Base-by-base conservation (phyloP, 768 basidiomycete species). In the Auricularia auricula-judae region DNA sequence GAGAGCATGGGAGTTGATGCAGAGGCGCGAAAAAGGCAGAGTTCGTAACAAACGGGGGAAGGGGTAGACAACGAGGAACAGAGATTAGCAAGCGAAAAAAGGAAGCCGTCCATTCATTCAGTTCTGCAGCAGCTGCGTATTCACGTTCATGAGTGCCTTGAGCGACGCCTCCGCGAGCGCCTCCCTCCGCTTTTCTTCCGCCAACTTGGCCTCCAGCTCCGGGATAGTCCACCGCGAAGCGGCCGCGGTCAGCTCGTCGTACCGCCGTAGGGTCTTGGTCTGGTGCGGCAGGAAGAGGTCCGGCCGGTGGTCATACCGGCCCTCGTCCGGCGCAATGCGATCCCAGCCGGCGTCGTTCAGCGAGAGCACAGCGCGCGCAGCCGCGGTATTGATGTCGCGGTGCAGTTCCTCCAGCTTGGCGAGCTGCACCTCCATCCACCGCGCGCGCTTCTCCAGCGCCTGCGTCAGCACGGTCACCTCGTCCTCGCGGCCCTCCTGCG, bases 371-470 rank as follows among this genome's bases (percentile, higher is more conserved):
- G 89, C 89, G 34, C 87, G 82, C 34, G 92, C 89, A 3, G 91
- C 90, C 4, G 91, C 91, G 2, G 84, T 89, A 74, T 93, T 94
- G 75, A 93, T 93, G 68, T 93, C 91, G 35, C 89, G 87, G 68
- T 94, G 91, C 39, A 93, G 79, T 70, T 91, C 91, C 73, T 94
- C 91, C 42, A 94, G 78, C 72, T 93, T 93, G 0, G 89, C 89
- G 18, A 94, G 75, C 73, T 93, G 91, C 23, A 91, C 88, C 74
- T 93, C 91, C 89, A 94, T 93, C 90, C 91, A 94, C 53, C 89
- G 81, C 16, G 91, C 92, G n/a, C 92, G 88, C 66, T 89, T 86
- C 72, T 92, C 91, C 56, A 94, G 81, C 7, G 90, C 91, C 61
- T 88, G 77, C 1, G 91, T 93, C 66, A 93, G 76, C 18, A 88